Conservation (phyloP, 225 moss, liverwort and hornwort genomes). For the Sphagnum contortum region DNA sequence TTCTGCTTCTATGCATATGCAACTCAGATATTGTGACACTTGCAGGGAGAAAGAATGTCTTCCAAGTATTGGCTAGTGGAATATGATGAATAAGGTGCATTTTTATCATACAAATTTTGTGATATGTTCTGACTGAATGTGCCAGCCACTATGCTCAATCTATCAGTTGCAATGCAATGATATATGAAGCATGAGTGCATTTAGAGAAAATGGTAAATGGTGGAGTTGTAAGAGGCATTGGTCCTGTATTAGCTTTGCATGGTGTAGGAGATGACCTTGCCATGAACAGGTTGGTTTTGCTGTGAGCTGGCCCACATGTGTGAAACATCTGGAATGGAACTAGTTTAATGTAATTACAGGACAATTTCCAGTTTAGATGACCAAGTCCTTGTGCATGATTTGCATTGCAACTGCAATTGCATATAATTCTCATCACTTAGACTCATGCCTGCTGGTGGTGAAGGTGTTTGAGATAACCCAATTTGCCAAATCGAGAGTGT, state of each 20-base stretch:
- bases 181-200: background rate
- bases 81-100: slow-evolving; percentile 3
- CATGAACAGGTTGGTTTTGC: slow-evolving; percentile 1
- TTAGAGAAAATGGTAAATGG: slow-evolving; percentile 36
- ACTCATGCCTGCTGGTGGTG: no score
- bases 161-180: no score
- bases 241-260: slow-evolving; percentile 3
- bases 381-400: no score
- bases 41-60: slow-evolving; percentile 4
- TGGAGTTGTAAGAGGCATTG: slow-evolving; percentile 1
- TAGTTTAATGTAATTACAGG: no score
- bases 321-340: slow-evolving; percentile 87
- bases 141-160: no score
- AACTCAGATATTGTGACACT: background rate
- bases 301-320: slow-evolving; percentile 2
- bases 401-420: no score
- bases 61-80: slow-evolving; percentile 4
- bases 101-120: no score
- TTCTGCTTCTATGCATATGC: slow-evolving; percentile 47
- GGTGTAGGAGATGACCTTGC: background rate
- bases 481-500: no score
- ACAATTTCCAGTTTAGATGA: no score
- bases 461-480: no score
- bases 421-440: no score
- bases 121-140: no score